A percentile compares a stretch with the other conserved stretches of the same genome.
Evolutionary conservation across 2,329 filamentous ascomycete species (phyloP).

Genomic region (Penicillium italicum): DNA sequence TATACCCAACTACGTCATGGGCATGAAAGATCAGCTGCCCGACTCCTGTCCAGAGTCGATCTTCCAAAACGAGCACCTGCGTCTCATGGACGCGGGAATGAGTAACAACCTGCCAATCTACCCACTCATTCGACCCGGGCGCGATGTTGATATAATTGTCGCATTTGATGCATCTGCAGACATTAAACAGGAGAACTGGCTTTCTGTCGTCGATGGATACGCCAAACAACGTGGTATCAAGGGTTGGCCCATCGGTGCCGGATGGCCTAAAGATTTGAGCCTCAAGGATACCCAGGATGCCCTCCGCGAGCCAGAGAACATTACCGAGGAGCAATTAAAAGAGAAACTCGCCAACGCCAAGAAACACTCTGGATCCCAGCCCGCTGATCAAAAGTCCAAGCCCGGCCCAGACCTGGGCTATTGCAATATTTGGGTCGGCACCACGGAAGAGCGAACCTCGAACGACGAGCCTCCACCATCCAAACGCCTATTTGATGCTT

Average conservation of each 20-base stretch:
- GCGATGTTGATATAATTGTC: slow-evolving; percentile 83
- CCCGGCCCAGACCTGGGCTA: slow-evolving; percentile 65
- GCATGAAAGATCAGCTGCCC: slow-evolving; percentile 72
- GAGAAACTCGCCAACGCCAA: slow-evolving; percentile 60
- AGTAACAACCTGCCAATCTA: slow-evolving; percentile 97
- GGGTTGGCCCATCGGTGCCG: slow-evolving; percentile 91
- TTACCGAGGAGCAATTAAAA: slow-evolving; percentile 58
- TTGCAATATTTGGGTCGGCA: slow-evolving; percentile 94
- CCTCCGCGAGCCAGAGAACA: slow-evolving; percentile 65
- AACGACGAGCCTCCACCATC: slow-evolving; percentile 52
- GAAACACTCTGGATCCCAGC: slow-evolving; percentile 15
- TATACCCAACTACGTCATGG: slow-evolving; percentile 84
- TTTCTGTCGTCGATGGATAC: slow-evolving; percentile 90
- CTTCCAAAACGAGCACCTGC: slow-evolving; percentile 66
- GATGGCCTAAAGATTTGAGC: slow-evolving; percentile 72
- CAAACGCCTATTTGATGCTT: slow-evolving; percentile 46
- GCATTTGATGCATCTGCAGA: slow-evolving; percentile 95
- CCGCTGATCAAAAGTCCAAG: slow-evolving; percentile 18
- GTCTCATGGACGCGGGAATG: slow-evolving; percentile 97
- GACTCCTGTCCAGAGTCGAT: slow-evolving; percentile 74
- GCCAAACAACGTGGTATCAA: slow-evolving; percentile 84
- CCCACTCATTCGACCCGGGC: slow-evolving; percentile 80
- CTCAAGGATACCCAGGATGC: slow-evolving; percentile 60
- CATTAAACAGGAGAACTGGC: slow-evolving; percentile 90
- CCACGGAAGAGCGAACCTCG: slow-evolving; percentile 66